Percentiles rank a stretch among this genome's conserved stretches.
Conservation (phyloP, 202 grass and related monocot species). For the Cymbopogon flexuosus region DNA sequence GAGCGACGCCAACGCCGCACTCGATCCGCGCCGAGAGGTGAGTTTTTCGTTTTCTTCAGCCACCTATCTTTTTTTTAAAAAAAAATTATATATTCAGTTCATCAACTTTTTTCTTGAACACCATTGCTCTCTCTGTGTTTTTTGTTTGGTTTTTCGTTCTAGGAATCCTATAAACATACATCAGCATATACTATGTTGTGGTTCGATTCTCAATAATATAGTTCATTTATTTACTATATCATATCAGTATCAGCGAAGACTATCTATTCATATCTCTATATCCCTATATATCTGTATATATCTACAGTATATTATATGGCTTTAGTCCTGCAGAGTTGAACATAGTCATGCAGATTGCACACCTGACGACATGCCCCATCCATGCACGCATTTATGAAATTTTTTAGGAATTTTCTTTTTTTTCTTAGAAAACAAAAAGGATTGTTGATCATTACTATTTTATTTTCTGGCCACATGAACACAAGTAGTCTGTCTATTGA, state of each 20-base stretch:
- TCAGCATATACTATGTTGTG: neutral
- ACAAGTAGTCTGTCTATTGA: neutral
- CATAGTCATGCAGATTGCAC: neutral
- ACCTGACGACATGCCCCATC: neutral
- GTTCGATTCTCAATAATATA: neutral
- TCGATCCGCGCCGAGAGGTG: slow-evolving; percentile 36
- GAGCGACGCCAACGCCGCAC: slow-evolving; percentile 58
- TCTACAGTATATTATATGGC: no score
- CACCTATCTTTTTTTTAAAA: neutral
- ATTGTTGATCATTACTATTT: neutral
- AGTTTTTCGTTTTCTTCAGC: neutral
- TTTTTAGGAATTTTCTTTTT: neutral
- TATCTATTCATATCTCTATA: neutral
- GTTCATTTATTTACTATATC: neutral
- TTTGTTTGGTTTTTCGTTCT: no score
- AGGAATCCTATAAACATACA: neutral
- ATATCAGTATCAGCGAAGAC: neutral
- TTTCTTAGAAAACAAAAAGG: neutral
- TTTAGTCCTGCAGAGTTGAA: neutral
- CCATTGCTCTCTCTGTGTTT: neutral
- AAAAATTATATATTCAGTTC: neutral
- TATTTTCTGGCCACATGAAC: neutral
- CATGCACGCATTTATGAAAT: no score
- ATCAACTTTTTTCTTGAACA: neutral
- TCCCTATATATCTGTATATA: no score